phyloP scores from a whole-genome alignment of 208 protist species.

The Crithidia fasciculata region DNA sequence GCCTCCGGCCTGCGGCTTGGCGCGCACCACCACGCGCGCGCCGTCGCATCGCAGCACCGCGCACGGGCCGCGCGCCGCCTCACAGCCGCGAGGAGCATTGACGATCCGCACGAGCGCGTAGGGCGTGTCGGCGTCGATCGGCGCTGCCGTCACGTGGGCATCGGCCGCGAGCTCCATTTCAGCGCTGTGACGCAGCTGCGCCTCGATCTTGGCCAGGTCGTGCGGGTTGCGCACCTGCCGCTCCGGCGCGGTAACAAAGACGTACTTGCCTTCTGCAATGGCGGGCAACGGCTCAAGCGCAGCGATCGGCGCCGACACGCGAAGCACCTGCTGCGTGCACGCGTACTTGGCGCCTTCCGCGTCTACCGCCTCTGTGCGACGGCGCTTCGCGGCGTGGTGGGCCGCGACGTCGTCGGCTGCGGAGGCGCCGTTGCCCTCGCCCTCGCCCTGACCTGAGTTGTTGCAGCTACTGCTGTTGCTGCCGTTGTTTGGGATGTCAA shows the following conservation, averaged over 20 bases:
- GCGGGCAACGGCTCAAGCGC: constrained; percentile 67
- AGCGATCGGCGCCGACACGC: constrained; percentile 52
- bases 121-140: constrained; percentile 58
- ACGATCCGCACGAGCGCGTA: constrained; percentile 74
- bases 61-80: constrained; percentile 44
- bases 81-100: constrained; percentile 61
- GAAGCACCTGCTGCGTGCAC: constrained; percentile 14
- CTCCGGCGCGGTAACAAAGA: constrained; percentile 63
- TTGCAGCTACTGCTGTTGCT: background rate
- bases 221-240: constrained; percentile 70
- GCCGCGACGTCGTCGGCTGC: background rate
- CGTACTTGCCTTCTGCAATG: constrained; percentile 55
- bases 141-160: constrained; percentile 44
- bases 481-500: background rate
- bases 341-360: constrained; percentile 4
- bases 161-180: constrained; percentile 11
- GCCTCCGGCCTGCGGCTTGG: background rate
- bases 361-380: constrained; percentile 21
- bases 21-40: constrained; percentile 18
- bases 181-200: constrained; percentile 21
- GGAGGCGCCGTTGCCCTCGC: background rate
- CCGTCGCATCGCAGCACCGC: constrained; percentile 40
- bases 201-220: constrained; percentile 56
- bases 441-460: background rate
- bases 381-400: constrained; percentile 11